phyloP scores from a whole-genome alignment of 257 asterid genomes.

The Leptodermis oblonga region DNA sequence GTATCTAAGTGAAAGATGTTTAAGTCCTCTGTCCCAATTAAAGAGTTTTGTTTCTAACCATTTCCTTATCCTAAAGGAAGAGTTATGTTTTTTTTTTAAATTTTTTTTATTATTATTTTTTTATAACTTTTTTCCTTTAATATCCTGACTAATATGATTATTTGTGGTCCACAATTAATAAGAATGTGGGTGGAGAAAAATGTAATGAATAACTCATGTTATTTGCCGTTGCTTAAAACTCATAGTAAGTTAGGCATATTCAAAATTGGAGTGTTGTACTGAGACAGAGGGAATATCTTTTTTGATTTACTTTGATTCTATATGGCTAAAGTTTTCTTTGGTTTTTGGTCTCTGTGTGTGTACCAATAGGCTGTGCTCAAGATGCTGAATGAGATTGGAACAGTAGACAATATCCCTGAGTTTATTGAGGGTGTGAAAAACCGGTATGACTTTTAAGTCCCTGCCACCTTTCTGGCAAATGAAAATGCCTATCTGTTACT shows the following conservation, averaged over 20 bases:
- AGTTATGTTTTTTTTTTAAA: too few relatives aligned
- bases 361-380: constrained; percentile 87
- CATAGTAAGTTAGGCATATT: neutral
- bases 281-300: neutral
- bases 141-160: neutral
- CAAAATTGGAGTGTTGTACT: neutral
- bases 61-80: neutral
- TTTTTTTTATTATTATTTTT: too few relatives aligned
- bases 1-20: neutral
- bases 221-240: neutral
- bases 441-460: constrained; percentile 40
- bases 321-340: neutral
- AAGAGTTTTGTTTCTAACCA: neutral
- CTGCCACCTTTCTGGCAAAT: neutral
- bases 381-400: constrained; percentile 96
- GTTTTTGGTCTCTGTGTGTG: neutral
- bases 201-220: neutral
- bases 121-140: too few relatives aligned
- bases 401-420: constrained; percentile 77
- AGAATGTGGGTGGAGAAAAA: neutral
- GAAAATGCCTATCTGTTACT: neutral
- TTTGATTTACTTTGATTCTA: neutral
- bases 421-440: constrained; percentile 96
- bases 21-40: neutral
- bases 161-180: neutral